These are phyloP conservation scores for Silene latifolia DNA, from an alignment of 148 eudicot species.

Conservation along the genomic window DNA sequence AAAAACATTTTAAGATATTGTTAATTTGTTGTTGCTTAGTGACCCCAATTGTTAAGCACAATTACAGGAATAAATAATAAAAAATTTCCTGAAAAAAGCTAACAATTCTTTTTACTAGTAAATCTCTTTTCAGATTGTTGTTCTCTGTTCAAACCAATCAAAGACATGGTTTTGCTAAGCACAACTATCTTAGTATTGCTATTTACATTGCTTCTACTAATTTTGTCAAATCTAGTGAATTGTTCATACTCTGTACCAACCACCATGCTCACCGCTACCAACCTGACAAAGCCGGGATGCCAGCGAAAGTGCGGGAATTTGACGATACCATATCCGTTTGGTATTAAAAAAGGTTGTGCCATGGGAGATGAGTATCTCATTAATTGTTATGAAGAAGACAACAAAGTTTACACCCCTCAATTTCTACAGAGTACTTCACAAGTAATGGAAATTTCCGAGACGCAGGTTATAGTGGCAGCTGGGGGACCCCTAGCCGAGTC, in stretches of 20 bases:
- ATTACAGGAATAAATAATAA: too few relatives aligned
- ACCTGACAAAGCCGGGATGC: slow-evolving; percentile 20
- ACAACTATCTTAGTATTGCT: background rate
- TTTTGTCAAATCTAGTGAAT: too few relatives aligned
- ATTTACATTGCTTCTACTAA: background rate
- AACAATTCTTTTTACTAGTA: too few relatives aligned
- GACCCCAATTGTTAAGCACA: too few relatives aligned
- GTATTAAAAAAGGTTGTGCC: slow-evolving; percentile 13
- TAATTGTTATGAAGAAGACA: background rate
- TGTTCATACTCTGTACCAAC: background rate
- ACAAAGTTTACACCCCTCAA: background rate
- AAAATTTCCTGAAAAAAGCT: too few relatives aligned
- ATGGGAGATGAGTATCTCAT: slow-evolving; percentile 19
- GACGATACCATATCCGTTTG: slow-evolving; percentile 30
- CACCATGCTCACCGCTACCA: slow-evolving; percentile 19
- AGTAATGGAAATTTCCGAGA: too few relatives aligned
- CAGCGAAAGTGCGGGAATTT: slow-evolving; percentile 21
- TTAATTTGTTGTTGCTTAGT: too few relatives aligned
- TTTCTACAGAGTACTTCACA: too few relatives aligned
- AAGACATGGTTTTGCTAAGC: slow-evolving; percentile 1
- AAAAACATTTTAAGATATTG: too few relatives aligned
- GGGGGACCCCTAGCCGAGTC: too few relatives aligned
- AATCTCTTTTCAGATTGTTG: too few relatives aligned
- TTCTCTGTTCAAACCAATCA: background rate
- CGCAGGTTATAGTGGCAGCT: too few relatives aligned